Percentiles rank a stretch among this genome's conserved stretches.
phyloP scores from a whole-genome alignment of 2,329 filamentous ascomycete species.

The Trichoderma endophyticum region DNA sequence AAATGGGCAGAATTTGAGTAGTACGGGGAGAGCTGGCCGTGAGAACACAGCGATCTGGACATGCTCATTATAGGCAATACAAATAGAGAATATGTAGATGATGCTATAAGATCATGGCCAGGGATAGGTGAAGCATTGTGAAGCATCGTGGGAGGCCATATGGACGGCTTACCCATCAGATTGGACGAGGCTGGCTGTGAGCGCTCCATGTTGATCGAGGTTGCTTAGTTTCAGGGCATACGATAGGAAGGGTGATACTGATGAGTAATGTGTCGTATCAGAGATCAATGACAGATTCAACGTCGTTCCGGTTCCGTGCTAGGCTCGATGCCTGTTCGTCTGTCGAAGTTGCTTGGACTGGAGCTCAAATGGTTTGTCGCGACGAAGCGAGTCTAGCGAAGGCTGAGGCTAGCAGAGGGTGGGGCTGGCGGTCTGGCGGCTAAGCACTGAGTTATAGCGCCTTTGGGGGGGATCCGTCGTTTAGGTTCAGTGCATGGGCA shows the following conservation, averaged over 20 bases:
- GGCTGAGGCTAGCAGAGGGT: not conserved
- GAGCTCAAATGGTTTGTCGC: not conserved
- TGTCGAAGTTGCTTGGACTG: not conserved
- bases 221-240: not conserved
- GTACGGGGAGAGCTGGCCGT: not conserved
- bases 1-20: not conserved
- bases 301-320: not conserved
- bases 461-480: not conserved
- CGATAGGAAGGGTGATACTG: not conserved
- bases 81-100: not conserved
- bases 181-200: constrained; percentile 34
- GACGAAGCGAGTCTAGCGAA: not conserved
- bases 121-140: not conserved
- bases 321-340: not conserved
- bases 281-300: not conserved
- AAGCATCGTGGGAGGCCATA: not conserved
- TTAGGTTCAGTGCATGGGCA: not conserved
- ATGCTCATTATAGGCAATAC: not conserved
- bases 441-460: not conserved
- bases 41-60: not conserved
- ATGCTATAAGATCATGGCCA: not conserved
- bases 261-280: not conserved
- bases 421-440: not conserved
- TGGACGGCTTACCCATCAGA: constrained; percentile 34
- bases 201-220: constrained; percentile 30